Evolutionary conservation across 2,329 filamentous ascomycete species (phyloP).

Genomic region (Metarhizium rileyi): DNA sequence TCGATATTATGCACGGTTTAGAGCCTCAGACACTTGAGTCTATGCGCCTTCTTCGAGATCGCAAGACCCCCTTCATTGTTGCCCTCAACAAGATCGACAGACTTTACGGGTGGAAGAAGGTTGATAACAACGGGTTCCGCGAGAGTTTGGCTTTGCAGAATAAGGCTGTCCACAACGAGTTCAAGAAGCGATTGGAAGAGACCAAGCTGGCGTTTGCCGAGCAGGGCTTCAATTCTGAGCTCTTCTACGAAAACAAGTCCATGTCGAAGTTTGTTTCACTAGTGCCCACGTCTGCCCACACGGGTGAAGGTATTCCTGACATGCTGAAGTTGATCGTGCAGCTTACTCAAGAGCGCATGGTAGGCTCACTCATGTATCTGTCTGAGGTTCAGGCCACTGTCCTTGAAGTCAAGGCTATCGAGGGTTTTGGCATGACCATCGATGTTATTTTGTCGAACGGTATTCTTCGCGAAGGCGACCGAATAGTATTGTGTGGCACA

Average conservation of each 20-base stretch:
- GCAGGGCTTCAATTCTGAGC: constrained; percentile 94
- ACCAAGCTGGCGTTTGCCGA: constrained; percentile 92
- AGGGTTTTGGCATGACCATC: constrained; percentile 97
- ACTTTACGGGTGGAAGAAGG: constrained; percentile 97
- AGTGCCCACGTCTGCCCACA: constrained; percentile 92
- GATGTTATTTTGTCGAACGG: constrained; percentile 96
- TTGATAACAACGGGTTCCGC: constrained; percentile 96
- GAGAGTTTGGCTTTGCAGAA: constrained; percentile 84
- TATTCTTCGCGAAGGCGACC: constrained; percentile 86
- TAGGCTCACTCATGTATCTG: constrained; percentile 93
- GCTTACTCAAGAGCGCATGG: constrained; percentile 95
- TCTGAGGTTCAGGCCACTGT: constrained; percentile 97
- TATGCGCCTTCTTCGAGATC: constrained; percentile 84
- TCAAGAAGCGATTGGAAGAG: constrained; percentile 77
- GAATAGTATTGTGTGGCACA: constrained; percentile 91
- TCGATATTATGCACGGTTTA: constrained; percentile 99
- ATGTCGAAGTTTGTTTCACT: constrained; percentile 93
- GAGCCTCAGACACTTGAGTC: constrained; percentile 97
- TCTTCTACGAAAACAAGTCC: constrained; percentile 96
- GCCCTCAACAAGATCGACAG: constrained; percentile 99
- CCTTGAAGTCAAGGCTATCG: constrained; percentile 97
- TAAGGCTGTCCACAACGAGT: constrained; percentile 90
- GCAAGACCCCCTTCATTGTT: constrained; percentile 96
- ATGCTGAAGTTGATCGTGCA: constrained; percentile 93
- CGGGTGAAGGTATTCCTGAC: constrained; percentile 97